Percentiles rank a stretch among this genome's conserved stretches.
These are phyloP conservation scores for Dissoconium aciculare DNA, from an alignment of 2,329 filamentous ascomycete genomes.

Conservation along the genomic window DNA sequence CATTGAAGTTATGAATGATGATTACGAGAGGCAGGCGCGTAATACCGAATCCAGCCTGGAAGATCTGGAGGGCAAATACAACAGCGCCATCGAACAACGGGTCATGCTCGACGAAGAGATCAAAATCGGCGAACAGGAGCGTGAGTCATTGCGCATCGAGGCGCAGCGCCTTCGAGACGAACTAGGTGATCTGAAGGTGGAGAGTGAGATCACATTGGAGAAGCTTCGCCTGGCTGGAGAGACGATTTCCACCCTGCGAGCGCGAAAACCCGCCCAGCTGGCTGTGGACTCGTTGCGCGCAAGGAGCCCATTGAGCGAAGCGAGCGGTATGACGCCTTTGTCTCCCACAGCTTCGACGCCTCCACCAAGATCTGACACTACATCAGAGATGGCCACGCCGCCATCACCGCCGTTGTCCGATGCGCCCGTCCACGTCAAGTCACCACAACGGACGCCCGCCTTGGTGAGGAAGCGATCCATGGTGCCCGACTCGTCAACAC, in stretches of 20 bases:
- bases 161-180: conserved; percentile 81
- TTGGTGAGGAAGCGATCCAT: conserved; percentile 31
- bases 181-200: conserved; percentile 81
- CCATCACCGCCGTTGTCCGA: conserved; percentile 92
- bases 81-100: conserved; percentile 76
- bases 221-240: conserved; percentile 64
- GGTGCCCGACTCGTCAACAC: conserved; percentile 38
- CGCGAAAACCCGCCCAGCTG: conserved; percentile 36
- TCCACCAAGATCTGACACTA: conserved; percentile 51
- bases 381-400: conserved; percentile 60
- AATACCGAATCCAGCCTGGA: conserved; percentile 93
- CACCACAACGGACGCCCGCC: conserved; percentile 27
- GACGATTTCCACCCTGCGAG: conserved; percentile 34
- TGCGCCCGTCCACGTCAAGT: conserved; percentile 44
- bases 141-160: conserved; percentile 78
- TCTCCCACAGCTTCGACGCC: conserved; percentile 84
- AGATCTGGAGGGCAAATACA: conserved; percentile 94
- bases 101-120: conserved; percentile 95
- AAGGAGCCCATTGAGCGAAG: conserved; percentile 37
- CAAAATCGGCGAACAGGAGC: conserved; percentile 77
- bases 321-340: conserved; percentile 58
- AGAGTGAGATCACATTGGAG: conserved; percentile 85
- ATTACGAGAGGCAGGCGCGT: conserved; percentile 89
- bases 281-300: conserved; percentile 30
- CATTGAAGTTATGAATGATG: conserved; percentile 95